These are phyloP conservation scores for Chytridium lagenaria DNA, from an alignment of 371 early-diverging fungal species.

Conservation along the genomic window DNA sequence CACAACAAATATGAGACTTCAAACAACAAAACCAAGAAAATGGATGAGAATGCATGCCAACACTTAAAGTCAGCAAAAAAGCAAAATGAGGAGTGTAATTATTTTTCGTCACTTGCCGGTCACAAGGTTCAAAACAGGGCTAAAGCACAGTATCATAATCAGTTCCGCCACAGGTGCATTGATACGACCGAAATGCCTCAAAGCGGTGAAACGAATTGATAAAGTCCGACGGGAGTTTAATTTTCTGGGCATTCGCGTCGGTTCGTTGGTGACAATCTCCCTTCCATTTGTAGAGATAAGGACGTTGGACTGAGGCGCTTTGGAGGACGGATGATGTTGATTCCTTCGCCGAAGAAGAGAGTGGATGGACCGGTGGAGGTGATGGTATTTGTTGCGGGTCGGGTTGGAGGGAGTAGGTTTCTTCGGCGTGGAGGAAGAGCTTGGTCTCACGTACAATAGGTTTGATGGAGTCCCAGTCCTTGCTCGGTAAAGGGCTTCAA, in stretches of 20 bases:
- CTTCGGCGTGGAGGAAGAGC: neutral
- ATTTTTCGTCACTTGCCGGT: too few relatives aligned
- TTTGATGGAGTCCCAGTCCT: neutral
- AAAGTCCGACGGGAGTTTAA: slow-evolving; percentile 26
- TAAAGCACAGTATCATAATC: slow-evolving; percentile 10
- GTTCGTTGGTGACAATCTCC: slow-evolving; percentile 12
- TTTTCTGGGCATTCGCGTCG: neutral
- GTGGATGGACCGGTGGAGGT: too few relatives aligned
- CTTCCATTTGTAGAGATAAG: slow-evolving; percentile 4
- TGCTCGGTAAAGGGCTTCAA: slow-evolving; percentile 12
- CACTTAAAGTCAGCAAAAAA: too few relatives aligned
- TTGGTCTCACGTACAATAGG: slow-evolving; percentile 2
- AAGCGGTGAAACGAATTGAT: slow-evolving; percentile 25
- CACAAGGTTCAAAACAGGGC: too few relatives aligned
- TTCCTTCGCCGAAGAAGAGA: too few relatives aligned
- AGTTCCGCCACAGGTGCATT: slow-evolving; percentile 1
- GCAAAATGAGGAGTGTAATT: too few relatives aligned
- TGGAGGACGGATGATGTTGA: neutral
- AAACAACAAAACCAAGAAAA: too few relatives aligned
- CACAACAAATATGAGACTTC: too few relatives aligned
- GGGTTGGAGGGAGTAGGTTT: neutral
- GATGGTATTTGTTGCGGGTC: neutral
- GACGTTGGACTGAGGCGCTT: neutral
- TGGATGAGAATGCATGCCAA: too few relatives aligned
- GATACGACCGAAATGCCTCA: slow-evolving; percentile 25